Conservation (phyloP, 768 basidiomycete genomes). For the Rubroboletus satanas region DNA sequence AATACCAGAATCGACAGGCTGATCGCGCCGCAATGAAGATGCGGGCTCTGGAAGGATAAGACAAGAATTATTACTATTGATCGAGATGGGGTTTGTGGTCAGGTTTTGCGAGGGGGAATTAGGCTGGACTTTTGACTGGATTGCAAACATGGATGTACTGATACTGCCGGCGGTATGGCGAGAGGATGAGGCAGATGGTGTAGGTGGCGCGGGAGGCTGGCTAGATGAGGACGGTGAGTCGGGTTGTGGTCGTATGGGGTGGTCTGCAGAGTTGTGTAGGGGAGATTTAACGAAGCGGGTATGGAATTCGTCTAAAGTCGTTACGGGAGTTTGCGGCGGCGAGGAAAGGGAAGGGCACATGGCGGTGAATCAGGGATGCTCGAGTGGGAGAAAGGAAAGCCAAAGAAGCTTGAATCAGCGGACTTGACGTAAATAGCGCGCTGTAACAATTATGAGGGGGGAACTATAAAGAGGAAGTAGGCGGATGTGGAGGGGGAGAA, state of each 20-base stretch:
- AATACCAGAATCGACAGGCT: slow-evolving; percentile 11
- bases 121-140: slow-evolving; percentile 22
- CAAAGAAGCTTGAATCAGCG: slow-evolving; percentile 10
- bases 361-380: slow-evolving; percentile 24
- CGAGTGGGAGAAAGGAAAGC: slow-evolving; percentile 10
- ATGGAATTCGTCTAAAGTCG: slow-evolving; percentile 12
- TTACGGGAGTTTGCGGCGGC: slow-evolving; percentile 24
- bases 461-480: slow-evolving; percentile 16
- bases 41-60: slow-evolving; percentile 15
- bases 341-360: slow-evolving; percentile 26
- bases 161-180: slow-evolving; percentile 6
- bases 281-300: slow-evolving; percentile 9
- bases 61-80: slow-evolving; percentile 18
- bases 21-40: slow-evolving; percentile 2
- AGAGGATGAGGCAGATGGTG: slow-evolving; percentile 9
- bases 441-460: slow-evolving; percentile 7
- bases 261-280: slow-evolving; percentile 1
- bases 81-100: slow-evolving; percentile 9
- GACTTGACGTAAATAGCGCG: slow-evolving; percentile 23
- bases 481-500: slow-evolving; percentile 12
- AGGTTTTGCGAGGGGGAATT: slow-evolving; percentile 14
- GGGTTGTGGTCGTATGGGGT: slow-evolving; percentile 3
- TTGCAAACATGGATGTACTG: slow-evolving; percentile 16
- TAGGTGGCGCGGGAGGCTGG: slow-evolving; percentile 21
- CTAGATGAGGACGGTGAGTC: slow-evolving; percentile 12